These are phyloP conservation scores for Alternaria longipes DNA, from an alignment of 2,329 filamentous ascomycete genomes.

Conservation along the genomic window DNA sequence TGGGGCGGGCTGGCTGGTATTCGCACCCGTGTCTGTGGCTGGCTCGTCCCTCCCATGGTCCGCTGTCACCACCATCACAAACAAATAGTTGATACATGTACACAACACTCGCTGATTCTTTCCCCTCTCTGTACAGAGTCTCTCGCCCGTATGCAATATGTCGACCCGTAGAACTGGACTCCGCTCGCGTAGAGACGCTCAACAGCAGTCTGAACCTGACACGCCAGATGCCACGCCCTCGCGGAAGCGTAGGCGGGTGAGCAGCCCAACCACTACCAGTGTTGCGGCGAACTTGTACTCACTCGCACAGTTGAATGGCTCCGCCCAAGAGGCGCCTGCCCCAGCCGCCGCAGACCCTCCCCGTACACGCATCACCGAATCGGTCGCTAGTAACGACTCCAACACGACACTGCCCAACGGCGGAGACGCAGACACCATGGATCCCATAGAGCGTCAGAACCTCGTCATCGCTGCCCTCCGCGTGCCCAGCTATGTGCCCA, in stretches of 20 bases:
- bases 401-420: slow-evolving; percentile 49
- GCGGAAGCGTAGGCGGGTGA: slow-evolving; percentile 58
- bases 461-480: slow-evolving; percentile 53
- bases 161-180: slow-evolving; percentile 23
- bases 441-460: slow-evolving; percentile 50
- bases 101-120: slow-evolving; percentile 28
- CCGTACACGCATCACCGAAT: slow-evolving; percentile 49
- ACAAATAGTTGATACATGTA: slow-evolving; percentile 6
- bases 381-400: slow-evolving; percentile 54
- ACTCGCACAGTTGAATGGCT: slow-evolving; percentile 48
- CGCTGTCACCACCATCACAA: slow-evolving; percentile 4
- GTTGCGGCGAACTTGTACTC: slow-evolving; percentile 21
- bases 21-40: slow-evolving; percentile 3
- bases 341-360: slow-evolving; percentile 31
- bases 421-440: slow-evolving; percentile 41
- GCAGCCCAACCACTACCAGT: slow-evolving; percentile 29
- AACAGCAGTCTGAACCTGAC: slow-evolving; percentile 52
- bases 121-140: slow-evolving; percentile 12
- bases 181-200: slow-evolving; percentile 38
- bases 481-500: slow-evolving; percentile 60
- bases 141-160: slow-evolving; percentile 29
- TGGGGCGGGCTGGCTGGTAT: slow-evolving; percentile 17
- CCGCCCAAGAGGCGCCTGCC: slow-evolving; percentile 33
- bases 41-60: slow-evolving; percentile 20
- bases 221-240: slow-evolving; percentile 60